Percentiles rank a stretch among this genome's conserved stretches.
These are phyloP conservation scores for Leccinellum luteum DNA, from an alignment of 768 basidiomycete genomes.

Conservation along the genomic window DNA sequence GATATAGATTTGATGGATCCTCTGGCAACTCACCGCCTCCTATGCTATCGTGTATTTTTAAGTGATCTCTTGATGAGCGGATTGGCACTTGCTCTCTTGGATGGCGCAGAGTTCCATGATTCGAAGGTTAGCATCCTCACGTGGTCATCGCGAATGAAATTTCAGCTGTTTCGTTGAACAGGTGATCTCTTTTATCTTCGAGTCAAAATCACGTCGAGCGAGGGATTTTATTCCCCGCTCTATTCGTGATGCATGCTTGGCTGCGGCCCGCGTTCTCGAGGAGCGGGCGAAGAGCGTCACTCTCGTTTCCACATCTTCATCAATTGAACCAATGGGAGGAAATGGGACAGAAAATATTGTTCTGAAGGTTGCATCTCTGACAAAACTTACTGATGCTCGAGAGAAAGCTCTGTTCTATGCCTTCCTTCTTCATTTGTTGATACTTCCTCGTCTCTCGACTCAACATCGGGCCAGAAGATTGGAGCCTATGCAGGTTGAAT, in stretches of 20 bases:
- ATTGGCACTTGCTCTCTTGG: slow-evolving; percentile 49
- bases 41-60: slow-evolving; percentile 51
- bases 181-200: slow-evolving; percentile 62
- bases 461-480: slow-evolving; percentile 39
- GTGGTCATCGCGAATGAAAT: neutral
- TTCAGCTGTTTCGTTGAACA: slow-evolving; percentile 20
- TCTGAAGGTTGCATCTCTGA: slow-evolving; percentile 6
- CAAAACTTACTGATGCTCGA: neutral
- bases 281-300: neutral
- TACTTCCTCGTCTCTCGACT: slow-evolving; percentile 38
- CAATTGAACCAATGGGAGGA: neutral
- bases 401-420: slow-evolving; percentile 30
- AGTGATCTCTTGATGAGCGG: slow-evolving; percentile 48
- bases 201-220: slow-evolving; percentile 31
- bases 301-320: neutral
- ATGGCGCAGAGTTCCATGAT: slow-evolving; percentile 57
- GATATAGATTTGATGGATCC: slow-evolving; percentile 7
- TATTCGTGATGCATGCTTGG: slow-evolving; percentile 5
- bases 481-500: slow-evolving; percentile 24
- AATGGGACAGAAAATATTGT: slow-evolving; percentile 5
- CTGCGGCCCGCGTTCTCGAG: slow-evolving; percentile 14
- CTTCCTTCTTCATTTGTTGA: slow-evolving; percentile 38
- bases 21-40: slow-evolving; percentile 28
- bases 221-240: slow-evolving; percentile 13
- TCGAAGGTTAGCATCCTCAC: slow-evolving; percentile 46